phyloP scores from a whole-genome alignment of 139 green algal genomes.

The Chlamydomonas schloesseri region DNA sequence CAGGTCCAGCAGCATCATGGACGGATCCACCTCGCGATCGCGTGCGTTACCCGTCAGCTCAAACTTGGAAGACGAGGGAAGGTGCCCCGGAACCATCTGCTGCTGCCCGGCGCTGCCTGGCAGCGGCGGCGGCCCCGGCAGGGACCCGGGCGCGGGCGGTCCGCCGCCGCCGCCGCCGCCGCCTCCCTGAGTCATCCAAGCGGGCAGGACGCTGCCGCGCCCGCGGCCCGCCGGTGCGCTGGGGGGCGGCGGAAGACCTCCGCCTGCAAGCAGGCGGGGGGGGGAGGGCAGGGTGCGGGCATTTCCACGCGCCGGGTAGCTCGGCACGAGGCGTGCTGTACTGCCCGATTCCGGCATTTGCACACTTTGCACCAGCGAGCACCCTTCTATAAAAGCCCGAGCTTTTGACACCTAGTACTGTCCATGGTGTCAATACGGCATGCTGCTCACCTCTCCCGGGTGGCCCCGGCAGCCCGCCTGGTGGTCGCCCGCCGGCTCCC shows the following conservation, averaged over 20 bases:
- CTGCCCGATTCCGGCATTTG: no score
- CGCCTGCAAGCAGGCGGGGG: no score
- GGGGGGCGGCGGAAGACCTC: not conserved
- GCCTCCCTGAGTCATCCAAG: slow-evolving; percentile 50
- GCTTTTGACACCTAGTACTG: no score
- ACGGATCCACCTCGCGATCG: slow-evolving; percentile 7
- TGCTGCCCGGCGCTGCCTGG: not conserved
- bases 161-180: not conserved
- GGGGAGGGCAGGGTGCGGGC: no score
- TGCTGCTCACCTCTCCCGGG: not conserved
- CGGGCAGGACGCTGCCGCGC: slow-evolving; percentile 47
- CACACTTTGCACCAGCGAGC: no score
- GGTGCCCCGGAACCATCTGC: not conserved
- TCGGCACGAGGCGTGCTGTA: no score
- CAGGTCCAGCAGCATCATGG: slow-evolving; percentile 22
- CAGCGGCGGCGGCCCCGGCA: not conserved
- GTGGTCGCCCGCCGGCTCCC: not conserved
- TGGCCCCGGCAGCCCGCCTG: not conserved
- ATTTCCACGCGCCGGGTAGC: no score
- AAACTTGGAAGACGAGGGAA: not conserved
- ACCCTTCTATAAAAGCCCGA: no score
- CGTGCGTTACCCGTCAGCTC: not conserved
- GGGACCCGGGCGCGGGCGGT: not conserved
- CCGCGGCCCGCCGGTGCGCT: slow-evolving; percentile 29
- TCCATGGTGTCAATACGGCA: no score